Percentiles rank a stretch among this genome's conserved stretches.
These are phyloP conservation scores for Micractinium conductrix DNA, from an alignment of 139 green algal species.

Conservation along the genomic window DNA sequence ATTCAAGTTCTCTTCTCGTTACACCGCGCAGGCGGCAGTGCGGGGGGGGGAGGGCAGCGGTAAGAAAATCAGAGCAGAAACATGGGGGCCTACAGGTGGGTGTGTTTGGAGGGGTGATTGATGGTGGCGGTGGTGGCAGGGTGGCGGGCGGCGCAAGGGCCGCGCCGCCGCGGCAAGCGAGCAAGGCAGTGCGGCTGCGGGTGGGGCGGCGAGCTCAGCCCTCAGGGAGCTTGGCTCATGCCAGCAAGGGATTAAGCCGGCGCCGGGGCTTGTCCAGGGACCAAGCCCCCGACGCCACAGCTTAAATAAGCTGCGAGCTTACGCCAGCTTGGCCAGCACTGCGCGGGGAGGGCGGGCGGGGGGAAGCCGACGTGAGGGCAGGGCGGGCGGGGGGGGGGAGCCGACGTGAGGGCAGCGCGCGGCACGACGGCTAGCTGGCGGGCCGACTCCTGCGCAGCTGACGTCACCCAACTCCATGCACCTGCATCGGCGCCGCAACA, in stretches of 20 bases:
- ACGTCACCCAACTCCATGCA: no score
- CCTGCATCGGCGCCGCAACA: no score
- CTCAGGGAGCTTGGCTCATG: background rate
- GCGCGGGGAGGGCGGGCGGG: no score
- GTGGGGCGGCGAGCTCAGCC: background rate
- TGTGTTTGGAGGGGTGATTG: background rate
- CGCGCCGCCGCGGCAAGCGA: background rate
- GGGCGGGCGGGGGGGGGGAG: no score
- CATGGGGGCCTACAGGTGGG: background rate
- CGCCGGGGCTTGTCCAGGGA: background rate
- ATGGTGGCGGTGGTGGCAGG: background rate
- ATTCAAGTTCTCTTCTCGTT: constrained; percentile 18
- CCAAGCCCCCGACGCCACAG: background rate
- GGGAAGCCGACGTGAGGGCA: no score
- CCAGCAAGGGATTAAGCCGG: background rate
- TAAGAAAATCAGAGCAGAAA: constrained; percentile 15
- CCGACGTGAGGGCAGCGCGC: no score
- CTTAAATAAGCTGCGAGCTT: background rate
- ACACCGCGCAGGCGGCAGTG: background rate
- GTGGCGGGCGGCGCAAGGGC: constrained; percentile 5
- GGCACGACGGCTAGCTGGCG: no score
- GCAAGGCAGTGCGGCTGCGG: background rate
- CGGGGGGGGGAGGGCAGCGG: background rate
- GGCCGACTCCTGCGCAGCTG: no score
- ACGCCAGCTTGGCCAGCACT: constrained; percentile 58